Evolutionary conservation across 2,329 filamentous ascomycete genomes (phyloP), one percentile per base, ranked within the genome.

Genomic region (Aspergillus texensis): DNA sequence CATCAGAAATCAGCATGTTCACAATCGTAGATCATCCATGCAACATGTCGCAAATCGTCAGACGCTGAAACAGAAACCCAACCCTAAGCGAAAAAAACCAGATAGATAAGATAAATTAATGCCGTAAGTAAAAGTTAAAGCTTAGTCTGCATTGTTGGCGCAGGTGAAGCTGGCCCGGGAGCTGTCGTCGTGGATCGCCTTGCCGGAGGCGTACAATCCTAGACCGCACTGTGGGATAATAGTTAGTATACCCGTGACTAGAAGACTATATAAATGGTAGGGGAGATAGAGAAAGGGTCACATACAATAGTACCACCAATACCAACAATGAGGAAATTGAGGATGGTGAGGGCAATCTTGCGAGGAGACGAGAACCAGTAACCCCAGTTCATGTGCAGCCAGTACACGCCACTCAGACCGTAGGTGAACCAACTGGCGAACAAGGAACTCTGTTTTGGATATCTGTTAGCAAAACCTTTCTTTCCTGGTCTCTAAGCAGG

Each of bases 361-460:
- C 76, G 74, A 64, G 74, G 77, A 43, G 75, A 79, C 32, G 75
- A 75, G 54, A 79, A 79, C 71, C 75, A 80, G 16, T 68, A 67
- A 2, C 78, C 81, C 58, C 75, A 73, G 67, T 85, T 81, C 63
- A 86, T 75, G 65, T 80, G 80, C 59, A 84, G 68, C 81, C 81
- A 84, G 66, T 83, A 81, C 2, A 78, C 68, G 10, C 78, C 81
- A 24, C 77, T 77, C 3, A 84, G 69, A 1, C 80, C 80, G 68
- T 79, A 84, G 62, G 84, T 88, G 74, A 91, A 91, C 88, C 88
- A 90, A 64, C 82, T 86, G 43, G 84, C 86, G 65, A 90, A 89
- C 2, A 89, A 74, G 2, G 88, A 83, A 48, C 80, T 82, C 65
- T 71, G 52, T 50, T 46, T n/a, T 14, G 16, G 14, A 19, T 16